These are phyloP conservation scores for Oryza glumipatula DNA, from an alignment of 176 grass and related monocot species.

Conservation along the genomic window DNA sequence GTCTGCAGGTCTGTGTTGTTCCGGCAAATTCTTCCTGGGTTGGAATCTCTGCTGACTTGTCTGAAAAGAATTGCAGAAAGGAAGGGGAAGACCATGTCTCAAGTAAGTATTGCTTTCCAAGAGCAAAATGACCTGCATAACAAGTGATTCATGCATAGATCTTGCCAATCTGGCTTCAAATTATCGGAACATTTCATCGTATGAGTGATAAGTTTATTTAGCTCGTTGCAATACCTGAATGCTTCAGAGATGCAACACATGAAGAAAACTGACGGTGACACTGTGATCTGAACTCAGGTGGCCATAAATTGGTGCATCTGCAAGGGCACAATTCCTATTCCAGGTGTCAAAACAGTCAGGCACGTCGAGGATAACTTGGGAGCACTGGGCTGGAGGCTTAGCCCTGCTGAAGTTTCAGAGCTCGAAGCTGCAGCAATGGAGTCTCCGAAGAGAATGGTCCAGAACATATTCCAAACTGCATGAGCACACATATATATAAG, in stretches of 20 bases:
- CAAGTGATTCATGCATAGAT: neutral
- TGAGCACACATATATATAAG: neutral
- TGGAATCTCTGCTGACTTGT: constrained; percentile 68
- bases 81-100: constrained; percentile 92
- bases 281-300: constrained; percentile 50
- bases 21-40: constrained; percentile 87
- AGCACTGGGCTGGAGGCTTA: constrained; percentile 77
- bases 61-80: constrained; percentile 58
- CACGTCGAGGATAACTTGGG: constrained; percentile 83
- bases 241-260: neutral
- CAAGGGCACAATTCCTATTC: constrained; percentile 87
- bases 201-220: neutral
- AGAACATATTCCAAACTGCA: constrained; percentile 89
- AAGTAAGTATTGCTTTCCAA: constrained; percentile 46
- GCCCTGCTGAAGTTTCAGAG: constrained; percentile 62
- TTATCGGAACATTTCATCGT: neutral
- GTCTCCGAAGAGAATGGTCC: constrained; percentile 80
- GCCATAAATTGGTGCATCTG: constrained; percentile 98
- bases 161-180: neutral
- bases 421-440: constrained; percentile 72
- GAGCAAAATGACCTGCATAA: neutral
- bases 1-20: constrained; percentile 75
- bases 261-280: constrained; percentile 1
- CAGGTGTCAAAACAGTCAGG: constrained; percentile 69
- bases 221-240: neutral